These are phyloP conservation scores for Penicillium nordicum DNA, from an alignment of 2,329 filamentous ascomycete species.

Conservation along the genomic window DNA sequence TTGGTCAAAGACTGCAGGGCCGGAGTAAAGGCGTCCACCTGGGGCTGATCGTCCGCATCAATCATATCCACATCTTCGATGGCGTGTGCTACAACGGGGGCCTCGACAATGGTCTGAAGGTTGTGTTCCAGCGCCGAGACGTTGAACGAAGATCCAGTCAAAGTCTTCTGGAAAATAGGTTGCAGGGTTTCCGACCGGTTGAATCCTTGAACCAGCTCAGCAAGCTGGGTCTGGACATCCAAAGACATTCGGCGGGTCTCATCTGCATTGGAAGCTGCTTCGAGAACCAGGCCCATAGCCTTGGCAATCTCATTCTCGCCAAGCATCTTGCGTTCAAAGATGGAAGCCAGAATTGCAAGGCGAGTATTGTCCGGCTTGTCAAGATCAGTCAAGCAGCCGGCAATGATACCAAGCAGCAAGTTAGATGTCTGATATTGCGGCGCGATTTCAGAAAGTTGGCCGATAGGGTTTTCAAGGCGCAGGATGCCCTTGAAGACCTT, in stretches of 20 bases:
- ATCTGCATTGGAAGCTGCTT: conserved; percentile 47
- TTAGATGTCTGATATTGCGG: conserved; percentile 33
- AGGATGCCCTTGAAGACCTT: conserved; percentile 59
- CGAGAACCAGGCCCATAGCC: conserved; percentile 35
- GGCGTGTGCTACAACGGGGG: conserved; percentile 50
- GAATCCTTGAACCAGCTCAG: conserved; percentile 63
- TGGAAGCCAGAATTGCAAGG: conserved; percentile 46
- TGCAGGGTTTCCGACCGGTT: conserved; percentile 60
- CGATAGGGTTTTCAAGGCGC: conserved; percentile 32
- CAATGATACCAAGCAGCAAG: conserved; percentile 38
- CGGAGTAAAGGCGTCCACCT: conserved; percentile 31
- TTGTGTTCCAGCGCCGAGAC: conserved; percentile 72
- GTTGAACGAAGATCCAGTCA: conserved; percentile 66
- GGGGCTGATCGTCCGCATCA: conserved; percentile 32
- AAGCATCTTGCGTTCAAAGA: conserved; percentile 35
- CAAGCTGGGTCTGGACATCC: conserved; percentile 60
- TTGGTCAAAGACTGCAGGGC: conserved; percentile 34
- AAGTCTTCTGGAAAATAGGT: conserved; percentile 62
- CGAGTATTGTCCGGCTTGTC: conserved; percentile 35
- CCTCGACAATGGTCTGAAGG: conserved; percentile 66
- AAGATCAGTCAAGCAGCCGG: conserved; percentile 33
- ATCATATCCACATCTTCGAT: conserved; percentile 53
- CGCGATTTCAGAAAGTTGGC: conserved; percentile 34
- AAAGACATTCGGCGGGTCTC: conserved; percentile 35
- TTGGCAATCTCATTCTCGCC: conserved; percentile 28